Base-by-base conservation (phyloP, 2,329 filamentous ascomycete species). In the Scedosporium boydii region DNA sequence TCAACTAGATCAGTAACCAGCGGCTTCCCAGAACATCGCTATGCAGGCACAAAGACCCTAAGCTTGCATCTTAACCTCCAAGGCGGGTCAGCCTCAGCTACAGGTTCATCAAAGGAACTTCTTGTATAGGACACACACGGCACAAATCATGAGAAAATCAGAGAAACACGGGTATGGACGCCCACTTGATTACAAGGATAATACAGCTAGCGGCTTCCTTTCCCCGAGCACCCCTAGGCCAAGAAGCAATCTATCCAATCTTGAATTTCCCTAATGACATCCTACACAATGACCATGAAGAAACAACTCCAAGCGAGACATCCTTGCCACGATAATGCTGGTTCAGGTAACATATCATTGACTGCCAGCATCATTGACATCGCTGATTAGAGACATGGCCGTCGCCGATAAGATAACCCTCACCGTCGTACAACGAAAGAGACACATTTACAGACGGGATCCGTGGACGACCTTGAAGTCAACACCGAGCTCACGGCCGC, bases 391-490 rank as follows among this genome's bases (percentile, higher is more conserved):
- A 12, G 34, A 38, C 34, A 38, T 38, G 18, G 44, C 16, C n/a
- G 44, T 14, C 16, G 44, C 16, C 44, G 44, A 48, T 18, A 9
- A 3, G 10, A 26, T 5, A 7, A 58, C 18, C 56, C 27, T 58
- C 14, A 38, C 29, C 29, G 38, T 12, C 16, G 34, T 26, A 46
- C 58, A 46, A 21, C 10, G 41, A 34, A 9, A 34, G 16, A 26
- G 44, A 53, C 5, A 34, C 23, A 23, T 21, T 80, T 86, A 88
- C 76, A 88, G 78, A 71, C 82, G 83, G 68, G 85, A 87, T 73
- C 85, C 85, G 81, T 99, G 95, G 75, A 98, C 90, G 74, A 96
- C 90, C 90, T 97, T 98, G 87, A 96, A 95, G 86, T 99, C 95
- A 70, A 99, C 95, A 70, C 90, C 93, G 73, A 99, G 87, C 87